A percentile compares a stretch with the other conserved stretches of the same genome.
These are phyloP conservation scores for Liriodendron chinense DNA, from an alignment of 164 flowering plant species.

Conservation along the genomic window DNA sequence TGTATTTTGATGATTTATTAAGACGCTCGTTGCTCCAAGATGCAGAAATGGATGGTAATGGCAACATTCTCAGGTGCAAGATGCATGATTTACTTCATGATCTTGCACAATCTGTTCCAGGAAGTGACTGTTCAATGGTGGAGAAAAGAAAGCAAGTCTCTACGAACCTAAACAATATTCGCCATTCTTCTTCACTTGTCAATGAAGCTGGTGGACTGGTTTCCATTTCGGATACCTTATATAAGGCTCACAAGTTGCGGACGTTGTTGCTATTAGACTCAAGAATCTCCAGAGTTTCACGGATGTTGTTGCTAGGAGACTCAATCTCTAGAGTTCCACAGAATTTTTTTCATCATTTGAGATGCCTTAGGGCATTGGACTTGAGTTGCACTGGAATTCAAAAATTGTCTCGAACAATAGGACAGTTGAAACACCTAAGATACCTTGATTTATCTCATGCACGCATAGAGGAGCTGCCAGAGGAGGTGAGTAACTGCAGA, in stretches of 20 bases:
- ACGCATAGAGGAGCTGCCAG: constrained; percentile 9
- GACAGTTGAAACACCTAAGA: constrained; percentile 5
- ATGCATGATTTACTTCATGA: constrained; percentile 13
- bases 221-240: neutral
- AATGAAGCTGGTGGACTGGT: neutral
- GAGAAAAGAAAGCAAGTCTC: neutral
- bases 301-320: neutral
- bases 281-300: neutral
- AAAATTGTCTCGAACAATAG: neutral
- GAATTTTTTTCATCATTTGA: neutral
- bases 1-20: constrained; percentile 9
- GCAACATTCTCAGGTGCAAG: neutral
- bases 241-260: neutral
- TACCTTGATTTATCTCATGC: constrained; percentile 4
- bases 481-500: constrained; percentile 10
- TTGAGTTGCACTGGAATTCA: neutral
- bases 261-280: neutral
- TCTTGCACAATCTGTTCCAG: neutral
- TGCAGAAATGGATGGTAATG: neutral
- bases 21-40: constrained; percentile 9
- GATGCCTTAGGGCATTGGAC: neutral
- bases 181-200: neutral
- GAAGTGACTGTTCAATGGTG: neutral
- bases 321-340: neutral
- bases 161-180: neutral